A percentile compares a stretch with the other conserved stretches of the same genome.
phyloP scores from a whole-genome alignment of 352 stramenopile species.

The Phytophthora pluvialis region DNA sequence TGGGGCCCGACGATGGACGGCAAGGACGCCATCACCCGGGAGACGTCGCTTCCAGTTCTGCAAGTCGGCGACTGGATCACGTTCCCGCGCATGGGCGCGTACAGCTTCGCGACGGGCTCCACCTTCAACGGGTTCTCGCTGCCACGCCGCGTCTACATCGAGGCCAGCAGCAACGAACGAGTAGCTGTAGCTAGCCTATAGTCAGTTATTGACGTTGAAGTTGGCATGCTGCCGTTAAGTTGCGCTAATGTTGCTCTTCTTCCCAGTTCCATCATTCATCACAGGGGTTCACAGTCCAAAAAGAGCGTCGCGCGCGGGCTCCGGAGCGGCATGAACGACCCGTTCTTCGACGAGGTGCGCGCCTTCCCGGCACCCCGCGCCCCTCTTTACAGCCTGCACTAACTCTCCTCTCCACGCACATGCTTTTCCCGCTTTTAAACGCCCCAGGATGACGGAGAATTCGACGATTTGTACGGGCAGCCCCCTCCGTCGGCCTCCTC shows the following conservation, averaged over 20 bases:
- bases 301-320: not conserved
- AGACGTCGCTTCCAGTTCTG: slow-evolving; percentile 45
- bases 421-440: slow-evolving; percentile 7
- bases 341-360: slow-evolving; percentile 46
- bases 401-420: slow-evolving; percentile 9
- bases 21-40: slow-evolving; percentile 52
- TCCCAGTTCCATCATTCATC: not conserved
- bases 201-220: slow-evolving; percentile 8
- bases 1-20: slow-evolving; percentile 64
- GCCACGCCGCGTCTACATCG: slow-evolving; percentile 49
- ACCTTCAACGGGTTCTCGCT: slow-evolving; percentile 64
- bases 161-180: slow-evolving; percentile 3
- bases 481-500: slow-evolving; percentile 16
- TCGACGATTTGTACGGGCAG: slow-evolving; percentile 76
- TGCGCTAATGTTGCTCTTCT: slow-evolving; percentile 16
- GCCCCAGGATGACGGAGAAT: slow-evolving; percentile 71
- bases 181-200: no score
- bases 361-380: no score
- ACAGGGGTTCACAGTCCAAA: slow-evolving; percentile 10
- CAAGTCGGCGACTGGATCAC: slow-evolving; percentile 61
- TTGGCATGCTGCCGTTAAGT: slow-evolving; percentile 14
- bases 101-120: slow-evolving; percentile 58
- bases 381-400: not conserved
- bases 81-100: slow-evolving; percentile 62
- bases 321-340: slow-evolving; percentile 38